A percentile compares a stretch with the other conserved stretches of the same genome.
Evolutionary conservation across 208 protist species (phyloP).

Genomic region (Leishmania mexicana): DNA sequence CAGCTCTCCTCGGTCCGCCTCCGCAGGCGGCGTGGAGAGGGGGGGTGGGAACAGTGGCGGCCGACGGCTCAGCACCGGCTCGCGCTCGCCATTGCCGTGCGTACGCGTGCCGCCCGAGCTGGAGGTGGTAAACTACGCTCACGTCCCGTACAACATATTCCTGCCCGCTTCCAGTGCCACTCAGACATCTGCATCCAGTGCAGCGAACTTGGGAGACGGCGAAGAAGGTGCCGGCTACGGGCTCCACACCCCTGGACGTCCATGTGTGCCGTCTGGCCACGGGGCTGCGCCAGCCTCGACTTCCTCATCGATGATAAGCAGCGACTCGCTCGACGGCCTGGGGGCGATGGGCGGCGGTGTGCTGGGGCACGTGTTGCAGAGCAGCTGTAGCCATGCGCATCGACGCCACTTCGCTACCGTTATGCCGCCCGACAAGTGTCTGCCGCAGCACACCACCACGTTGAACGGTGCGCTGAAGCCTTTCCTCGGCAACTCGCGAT

Average conservation of each 20-base stretch:
- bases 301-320: conserved; percentile 15
- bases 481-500: neutral
- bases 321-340: conserved; percentile 24
- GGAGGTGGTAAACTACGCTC: conserved; percentile 44
- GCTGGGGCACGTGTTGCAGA: conserved; percentile 31
- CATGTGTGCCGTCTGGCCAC: neutral
- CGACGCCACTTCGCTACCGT: neutral
- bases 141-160: conserved; percentile 59
- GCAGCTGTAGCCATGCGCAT: conserved; percentile 26
- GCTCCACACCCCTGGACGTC: neutral
- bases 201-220: neutral
- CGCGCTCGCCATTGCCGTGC: conserved; percentile 6
- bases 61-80: conserved; percentile 10
- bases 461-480: conserved; percentile 2
- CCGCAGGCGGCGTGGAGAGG: conserved; percentile 5
- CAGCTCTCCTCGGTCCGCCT: conserved; percentile 10
- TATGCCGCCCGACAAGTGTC: neutral
- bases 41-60: neutral
- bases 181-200: neutral
- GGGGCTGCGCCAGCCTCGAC: neutral
- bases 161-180: conserved; percentile 4
- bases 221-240: neutral
- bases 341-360: conserved; percentile 9
- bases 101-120: conserved; percentile 14
- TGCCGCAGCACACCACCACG: neutral